Base-by-base conservation (phyloP, 768 basidiomycete species). In the Tephrocybe sp. region DNA sequence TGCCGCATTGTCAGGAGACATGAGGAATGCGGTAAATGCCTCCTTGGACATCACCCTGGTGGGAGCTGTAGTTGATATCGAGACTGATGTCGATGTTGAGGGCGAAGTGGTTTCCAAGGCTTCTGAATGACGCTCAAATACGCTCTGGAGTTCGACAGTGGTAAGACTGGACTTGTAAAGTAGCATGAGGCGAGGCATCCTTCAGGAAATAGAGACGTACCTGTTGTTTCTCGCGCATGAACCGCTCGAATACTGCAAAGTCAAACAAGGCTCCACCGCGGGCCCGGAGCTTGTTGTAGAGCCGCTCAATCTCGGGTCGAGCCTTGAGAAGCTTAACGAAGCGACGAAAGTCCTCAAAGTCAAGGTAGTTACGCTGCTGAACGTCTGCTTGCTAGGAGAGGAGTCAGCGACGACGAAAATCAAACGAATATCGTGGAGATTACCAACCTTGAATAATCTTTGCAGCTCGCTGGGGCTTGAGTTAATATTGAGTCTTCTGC, bases 321-420 rank as follows among this genome's bases (percentile, higher is more conserved):
- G 78, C 75, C 62, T 95, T 95, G 49, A 97, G 76, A 15, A 87
- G 68, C 65, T 88, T 91, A 56, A 97, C 89, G 54, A 98, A 93
- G 12, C 73, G 73, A 44, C 87, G 84, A 63, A 97, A 98, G 52
- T 89, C 88, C 4, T 76, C 62, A 60, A 94, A 93, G 65, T 92
- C 84, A 38, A 97, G 83, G 51, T 74, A 86, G 1, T 75, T 75
- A 0, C 76, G 76, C 1, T 68, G 58, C 45, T 76, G 70, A 1
- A 65, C 62, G 64, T 92, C 89, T 8, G 88, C 87, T 75, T 81
- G 77, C 89, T 92, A 56, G n/a, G 37, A 30, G 15, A 35, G 16
- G 21, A 5, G 35, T 58, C 21, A 54, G 44, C 27, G 38, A 49
- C 45, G 16, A 15, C 31, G 32, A 52, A 18, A 22, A 39, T 12